Conservation (phyloP, 352 stramenopile genomes). For the Pythium vanterpoolii region DNA sequence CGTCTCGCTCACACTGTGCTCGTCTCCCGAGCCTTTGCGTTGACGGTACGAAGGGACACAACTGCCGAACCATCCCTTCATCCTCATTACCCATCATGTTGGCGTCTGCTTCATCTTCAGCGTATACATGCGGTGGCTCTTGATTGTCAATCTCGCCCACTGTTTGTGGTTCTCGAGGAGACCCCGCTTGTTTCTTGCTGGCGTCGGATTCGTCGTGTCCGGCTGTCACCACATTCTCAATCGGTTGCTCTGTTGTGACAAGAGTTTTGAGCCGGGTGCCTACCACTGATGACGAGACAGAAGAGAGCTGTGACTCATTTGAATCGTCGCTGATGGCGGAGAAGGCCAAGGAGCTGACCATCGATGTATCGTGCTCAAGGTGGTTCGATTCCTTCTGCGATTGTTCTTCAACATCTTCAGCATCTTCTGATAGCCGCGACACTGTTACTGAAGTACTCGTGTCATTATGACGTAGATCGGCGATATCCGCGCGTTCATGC, state of each 20-base stretch:
- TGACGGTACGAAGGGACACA: constrained; percentile 2
- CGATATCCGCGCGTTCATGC: background rate
- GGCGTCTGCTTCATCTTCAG: background rate
- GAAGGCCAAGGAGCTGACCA: constrained; percentile 50
- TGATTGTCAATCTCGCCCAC: background rate
- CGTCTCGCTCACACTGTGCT: constrained; percentile 20
- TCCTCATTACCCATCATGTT: background rate
- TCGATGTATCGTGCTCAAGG: constrained; percentile 11
- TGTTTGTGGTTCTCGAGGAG: background rate
- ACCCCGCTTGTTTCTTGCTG: background rate
- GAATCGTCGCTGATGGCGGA: constrained; percentile 56
- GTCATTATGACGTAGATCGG: background rate
- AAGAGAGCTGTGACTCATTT: constrained; percentile 49
- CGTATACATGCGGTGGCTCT: background rate
- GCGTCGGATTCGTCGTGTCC: background rate
- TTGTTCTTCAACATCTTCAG: background rate
- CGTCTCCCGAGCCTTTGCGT: background rate
- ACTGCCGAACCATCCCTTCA: background rate
- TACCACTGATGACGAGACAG: constrained; percentile 54
- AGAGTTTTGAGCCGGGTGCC: constrained; percentile 16
- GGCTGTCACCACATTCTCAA: background rate
- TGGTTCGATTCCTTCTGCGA: background rate
- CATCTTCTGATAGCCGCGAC: background rate
- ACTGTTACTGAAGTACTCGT: background rate
- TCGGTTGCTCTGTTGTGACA: background rate